These are phyloP conservation scores for Apophysomyces elegans DNA, from an alignment of 371 early-diverging fungal genomes.

Conservation along the genomic window DNA sequence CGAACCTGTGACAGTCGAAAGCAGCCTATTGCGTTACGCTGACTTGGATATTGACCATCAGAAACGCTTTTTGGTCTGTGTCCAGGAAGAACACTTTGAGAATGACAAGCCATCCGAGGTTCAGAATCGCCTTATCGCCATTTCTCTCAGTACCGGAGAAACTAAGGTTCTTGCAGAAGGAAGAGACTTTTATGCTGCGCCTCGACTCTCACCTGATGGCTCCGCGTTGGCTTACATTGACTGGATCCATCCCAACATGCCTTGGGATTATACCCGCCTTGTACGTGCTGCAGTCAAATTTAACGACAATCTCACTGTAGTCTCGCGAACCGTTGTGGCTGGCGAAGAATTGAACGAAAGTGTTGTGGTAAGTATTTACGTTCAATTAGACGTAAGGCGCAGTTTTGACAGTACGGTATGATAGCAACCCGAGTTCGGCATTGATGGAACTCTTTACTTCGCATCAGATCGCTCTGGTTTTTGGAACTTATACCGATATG, in stretches of 20 bases:
- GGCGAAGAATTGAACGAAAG: constrained; percentile 56
- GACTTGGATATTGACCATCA: constrained; percentile 59
- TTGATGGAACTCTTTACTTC: constrained; percentile 64
- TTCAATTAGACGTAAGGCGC: not conserved
- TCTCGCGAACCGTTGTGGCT: not conserved
- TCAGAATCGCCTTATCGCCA: constrained; percentile 59
- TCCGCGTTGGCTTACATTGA: constrained; percentile 61
- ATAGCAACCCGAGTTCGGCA: constrained; percentile 68
- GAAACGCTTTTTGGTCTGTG: constrained; percentile 54
- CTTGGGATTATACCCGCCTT: constrained; percentile 76
- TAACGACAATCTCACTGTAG: not conserved
- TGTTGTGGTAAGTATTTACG: constrained; percentile 40
- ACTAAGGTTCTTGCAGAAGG: constrained; percentile 58
- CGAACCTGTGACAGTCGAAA: constrained; percentile 49
- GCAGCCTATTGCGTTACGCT: constrained; percentile 61
- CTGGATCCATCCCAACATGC: constrained; percentile 82
- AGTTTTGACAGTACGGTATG: not conserved
- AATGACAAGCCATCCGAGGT: constrained; percentile 65
- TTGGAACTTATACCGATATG: constrained; percentile 70
- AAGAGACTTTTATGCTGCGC: constrained; percentile 68
- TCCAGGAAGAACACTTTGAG: constrained; percentile 70
- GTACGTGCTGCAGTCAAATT: constrained; percentile 44
- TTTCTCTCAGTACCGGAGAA: constrained; percentile 44
- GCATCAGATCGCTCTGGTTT: constrained; percentile 71
- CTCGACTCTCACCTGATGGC: constrained; percentile 53